Conservation (phyloP, 2,329 filamentous ascomycete genomes). For the Talaromyces verruculosus region DNA sequence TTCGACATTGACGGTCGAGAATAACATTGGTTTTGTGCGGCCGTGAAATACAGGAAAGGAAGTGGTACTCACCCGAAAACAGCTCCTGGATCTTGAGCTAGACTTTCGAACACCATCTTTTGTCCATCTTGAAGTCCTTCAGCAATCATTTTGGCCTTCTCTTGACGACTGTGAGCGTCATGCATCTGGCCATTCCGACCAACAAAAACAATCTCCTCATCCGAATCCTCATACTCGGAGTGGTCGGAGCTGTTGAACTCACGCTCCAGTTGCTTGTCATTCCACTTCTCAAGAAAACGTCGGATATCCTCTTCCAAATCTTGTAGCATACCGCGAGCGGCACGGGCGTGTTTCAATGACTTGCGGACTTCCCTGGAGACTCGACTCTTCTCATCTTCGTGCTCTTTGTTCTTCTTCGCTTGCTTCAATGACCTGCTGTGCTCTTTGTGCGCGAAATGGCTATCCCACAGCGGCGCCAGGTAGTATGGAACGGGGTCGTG, state of each 20-base stretch:
- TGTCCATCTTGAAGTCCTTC: conserved; percentile 54
- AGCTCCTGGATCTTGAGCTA: conserved; percentile 71
- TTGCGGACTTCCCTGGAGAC: conserved; percentile 79
- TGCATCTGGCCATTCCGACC: conserved; percentile 66
- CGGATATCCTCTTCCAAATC: conserved; percentile 83
- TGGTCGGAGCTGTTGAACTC: conserved; percentile 47
- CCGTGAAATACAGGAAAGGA: conserved; percentile 6
- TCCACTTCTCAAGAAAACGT: conserved; percentile 66
- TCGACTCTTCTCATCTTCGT: conserved; percentile 38
- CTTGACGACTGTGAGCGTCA: conserved; percentile 56
- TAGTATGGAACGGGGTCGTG: conserved; percentile 79
- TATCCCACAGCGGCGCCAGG: conserved; percentile 82
- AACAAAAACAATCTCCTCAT: conserved; percentile 91
- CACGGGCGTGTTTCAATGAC: conserved; percentile 75
- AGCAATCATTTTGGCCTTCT: conserved; percentile 51
- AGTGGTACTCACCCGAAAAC: conserved; percentile 70
- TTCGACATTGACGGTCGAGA: conserved; percentile 23
- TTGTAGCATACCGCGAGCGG: conserved; percentile 75
- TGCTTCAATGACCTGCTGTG: conserved; percentile 36
- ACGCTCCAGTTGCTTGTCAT: conserved; percentile 52
- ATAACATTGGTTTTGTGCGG: neutral
- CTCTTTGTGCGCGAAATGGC: conserved; percentile 48
- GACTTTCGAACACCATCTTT: conserved; percentile 76
- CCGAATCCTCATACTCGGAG: conserved; percentile 50
- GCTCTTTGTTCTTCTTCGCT: conserved; percentile 39